Percentiles rank a stretch among this genome's conserved stretches.
Evolutionary conservation across 768 basidiomycete genomes (phyloP).

Genomic region (Mycena sanguinolenta): DNA sequence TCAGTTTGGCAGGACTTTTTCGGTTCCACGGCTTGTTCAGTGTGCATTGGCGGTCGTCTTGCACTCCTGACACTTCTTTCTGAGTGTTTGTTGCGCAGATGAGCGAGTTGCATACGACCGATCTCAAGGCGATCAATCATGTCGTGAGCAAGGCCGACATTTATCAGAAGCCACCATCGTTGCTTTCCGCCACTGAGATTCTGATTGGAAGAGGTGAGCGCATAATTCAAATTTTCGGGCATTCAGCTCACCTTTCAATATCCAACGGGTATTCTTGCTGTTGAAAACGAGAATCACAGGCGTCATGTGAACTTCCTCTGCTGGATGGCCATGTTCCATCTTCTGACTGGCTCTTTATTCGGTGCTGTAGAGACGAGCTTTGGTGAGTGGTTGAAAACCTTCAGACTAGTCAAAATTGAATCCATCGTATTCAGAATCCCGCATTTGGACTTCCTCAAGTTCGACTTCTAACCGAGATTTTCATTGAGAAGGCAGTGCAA

Average conservation of each 20-base stretch:
- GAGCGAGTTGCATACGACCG: constrained; percentile 57
- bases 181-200: neutral
- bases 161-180: constrained; percentile 51
- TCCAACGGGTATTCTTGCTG: constrained; percentile 42
- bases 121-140: constrained; percentile 61
- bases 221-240: too few relatives aligned
- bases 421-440: constrained; percentile 51
- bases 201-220: constrained; percentile 3
- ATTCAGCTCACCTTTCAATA: constrained; percentile 9
- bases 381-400: neutral
- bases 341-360: neutral
- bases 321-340: neutral
- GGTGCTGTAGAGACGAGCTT: neutral
- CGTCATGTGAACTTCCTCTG: constrained; percentile 49
- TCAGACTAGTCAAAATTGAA: neutral
- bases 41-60: neutral
- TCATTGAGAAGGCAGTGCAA: constrained; percentile 52
- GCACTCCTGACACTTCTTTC: neutral
- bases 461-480: constrained; percentile 50
- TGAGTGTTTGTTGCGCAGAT: constrained; percentile 39
- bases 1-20: constrained; percentile 16
- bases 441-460: constrained; percentile 60
- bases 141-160: constrained; percentile 57
- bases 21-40: constrained; percentile 22
- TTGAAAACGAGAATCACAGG: constrained; percentile 53